Conservation (phyloP, 768 basidiomycete species). For the Hericium coralloides region DNA sequence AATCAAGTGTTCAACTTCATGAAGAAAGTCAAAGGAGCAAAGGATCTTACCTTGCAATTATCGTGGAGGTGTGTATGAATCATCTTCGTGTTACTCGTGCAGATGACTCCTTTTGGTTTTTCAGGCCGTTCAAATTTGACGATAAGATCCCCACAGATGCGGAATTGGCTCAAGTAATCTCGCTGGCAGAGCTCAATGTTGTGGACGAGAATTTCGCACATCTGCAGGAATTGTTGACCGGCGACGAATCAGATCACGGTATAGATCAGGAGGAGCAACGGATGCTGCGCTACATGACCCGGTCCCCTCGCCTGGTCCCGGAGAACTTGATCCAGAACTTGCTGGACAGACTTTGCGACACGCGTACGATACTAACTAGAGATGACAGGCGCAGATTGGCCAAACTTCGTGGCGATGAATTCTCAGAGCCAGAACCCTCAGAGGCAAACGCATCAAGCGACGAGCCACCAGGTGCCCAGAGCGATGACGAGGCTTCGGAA, state of each 20-base stretch:
- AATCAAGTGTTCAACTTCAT: neutral
- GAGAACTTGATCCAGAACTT: neutral
- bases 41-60: slow-evolving; percentile 8
- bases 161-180: neutral
- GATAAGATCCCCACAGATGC: neutral
- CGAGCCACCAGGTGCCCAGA: neutral
- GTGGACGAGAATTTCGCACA: neutral
- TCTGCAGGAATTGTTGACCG: neutral
- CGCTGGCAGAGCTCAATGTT: neutral
- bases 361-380: neutral
- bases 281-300: neutral
- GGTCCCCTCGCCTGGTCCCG: neutral
- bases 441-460: neutral
- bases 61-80: slow-evolving; percentile 7
- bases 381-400: neutral
- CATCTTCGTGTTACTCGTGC: neutral
- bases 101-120: neutral
- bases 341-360: neutral
- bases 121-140: slow-evolving; percentile 19
- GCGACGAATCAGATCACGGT: neutral
- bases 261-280: neutral
- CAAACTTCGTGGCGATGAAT: neutral
- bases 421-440: neutral
- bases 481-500: neutral
- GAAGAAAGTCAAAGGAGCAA: slow-evolving; percentile 3